These are phyloP conservation scores for Mucor sp. DNA, from an alignment of 371 early-diverging fungal species.

Conservation along the genomic window DNA sequence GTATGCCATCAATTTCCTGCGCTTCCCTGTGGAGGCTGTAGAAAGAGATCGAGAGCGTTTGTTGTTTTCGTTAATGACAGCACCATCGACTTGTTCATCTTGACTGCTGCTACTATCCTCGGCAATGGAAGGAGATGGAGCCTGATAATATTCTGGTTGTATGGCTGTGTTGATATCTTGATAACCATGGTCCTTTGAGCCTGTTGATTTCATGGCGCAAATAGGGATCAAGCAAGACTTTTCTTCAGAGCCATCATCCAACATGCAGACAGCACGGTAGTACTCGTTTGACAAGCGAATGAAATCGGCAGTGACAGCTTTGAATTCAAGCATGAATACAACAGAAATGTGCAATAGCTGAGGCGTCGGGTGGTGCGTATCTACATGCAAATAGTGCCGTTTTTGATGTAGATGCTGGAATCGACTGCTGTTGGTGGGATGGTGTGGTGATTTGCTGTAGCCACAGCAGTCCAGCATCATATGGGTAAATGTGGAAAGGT, in stretches of 20 bases:
- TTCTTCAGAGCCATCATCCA: slow-evolving; percentile 32
- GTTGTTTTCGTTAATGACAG: not conserved
- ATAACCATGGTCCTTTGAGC: not conserved
- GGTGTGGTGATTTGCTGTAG: slow-evolving; percentile 19
- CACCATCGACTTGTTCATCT: not conserved
- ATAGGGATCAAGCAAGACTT: slow-evolving; percentile 43
- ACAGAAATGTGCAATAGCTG: slow-evolving; percentile 19
- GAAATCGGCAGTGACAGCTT: slow-evolving; percentile 35
- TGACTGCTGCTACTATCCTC: not conserved
- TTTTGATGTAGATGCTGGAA: slow-evolving; percentile 39
- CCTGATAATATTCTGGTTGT: slow-evolving; percentile 8
- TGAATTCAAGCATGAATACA: slow-evolving; percentile 42
- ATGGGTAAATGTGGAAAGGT: slow-evolving; percentile 34
- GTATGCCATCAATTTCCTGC: slow-evolving; percentile 1
- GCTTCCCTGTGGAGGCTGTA: not conserved
- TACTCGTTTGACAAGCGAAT: slow-evolving; percentile 37
- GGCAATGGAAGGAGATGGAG: not conserved
- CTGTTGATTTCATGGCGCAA: slow-evolving; percentile 29
- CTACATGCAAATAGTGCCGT: slow-evolving; percentile 21
- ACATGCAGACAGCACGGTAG: slow-evolving; percentile 33
- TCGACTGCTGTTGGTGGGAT: slow-evolving; percentile 9
- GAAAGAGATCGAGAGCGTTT: not conserved
- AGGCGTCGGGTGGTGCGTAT: not conserved
- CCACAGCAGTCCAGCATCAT: slow-evolving; percentile 41
- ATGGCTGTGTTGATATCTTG: slow-evolving; percentile 9